Percentiles rank a stretch among this genome's conserved stretches.
Evolutionary conservation across 305 asterid genomes (phyloP).

Genomic region (Fraxinus greggii): DNA sequence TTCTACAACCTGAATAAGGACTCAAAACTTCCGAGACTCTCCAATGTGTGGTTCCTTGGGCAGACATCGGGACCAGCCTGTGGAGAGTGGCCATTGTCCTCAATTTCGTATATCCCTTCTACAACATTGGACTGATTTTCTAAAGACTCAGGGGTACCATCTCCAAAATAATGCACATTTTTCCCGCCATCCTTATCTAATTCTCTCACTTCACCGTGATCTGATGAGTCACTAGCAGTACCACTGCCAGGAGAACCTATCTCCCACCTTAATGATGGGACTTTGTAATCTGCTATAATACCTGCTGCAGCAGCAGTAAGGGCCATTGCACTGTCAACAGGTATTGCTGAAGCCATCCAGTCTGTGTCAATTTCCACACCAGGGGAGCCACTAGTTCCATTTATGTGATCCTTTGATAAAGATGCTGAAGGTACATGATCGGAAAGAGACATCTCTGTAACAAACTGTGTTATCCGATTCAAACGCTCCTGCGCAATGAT

Average conservation of each 20-base stretch:
- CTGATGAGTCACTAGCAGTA: conserved; percentile 55
- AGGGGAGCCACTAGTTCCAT: conserved; percentile 45
- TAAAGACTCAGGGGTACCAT: conserved; percentile 45
- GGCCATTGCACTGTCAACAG: conserved; percentile 57
- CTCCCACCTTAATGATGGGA: conserved; percentile 56
- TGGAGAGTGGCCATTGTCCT: conserved; percentile 36
- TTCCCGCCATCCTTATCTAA: conserved; percentile 47
- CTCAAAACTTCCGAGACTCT: conserved; percentile 54
- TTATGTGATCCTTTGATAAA: conserved; percentile 33
- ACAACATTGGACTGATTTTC: conserved; percentile 39
- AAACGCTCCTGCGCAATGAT: conserved; percentile 89
- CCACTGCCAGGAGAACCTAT: conserved; percentile 48
- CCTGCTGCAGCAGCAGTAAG: conserved; percentile 86
- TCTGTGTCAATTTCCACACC: conserved; percentile 44
- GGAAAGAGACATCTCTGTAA: conserved; percentile 52
- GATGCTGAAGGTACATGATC: conserved; percentile 43
- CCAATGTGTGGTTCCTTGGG: conserved; percentile 41
- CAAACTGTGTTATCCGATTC: conserved; percentile 76
- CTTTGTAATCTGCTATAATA: conserved; percentile 64
- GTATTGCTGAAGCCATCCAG: conserved; percentile 75
- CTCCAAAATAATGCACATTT: conserved; percentile 36
- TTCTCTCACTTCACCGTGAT: conserved; percentile 47
- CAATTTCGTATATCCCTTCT: conserved; percentile 25
- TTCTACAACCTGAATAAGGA: conserved; percentile 71
- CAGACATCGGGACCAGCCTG: conserved; percentile 36